Evolutionary conservation across 257 asterid species (phyloP), one percentile per base, ranked within the genome.

Genomic region (Salvia rosmarinus): DNA sequence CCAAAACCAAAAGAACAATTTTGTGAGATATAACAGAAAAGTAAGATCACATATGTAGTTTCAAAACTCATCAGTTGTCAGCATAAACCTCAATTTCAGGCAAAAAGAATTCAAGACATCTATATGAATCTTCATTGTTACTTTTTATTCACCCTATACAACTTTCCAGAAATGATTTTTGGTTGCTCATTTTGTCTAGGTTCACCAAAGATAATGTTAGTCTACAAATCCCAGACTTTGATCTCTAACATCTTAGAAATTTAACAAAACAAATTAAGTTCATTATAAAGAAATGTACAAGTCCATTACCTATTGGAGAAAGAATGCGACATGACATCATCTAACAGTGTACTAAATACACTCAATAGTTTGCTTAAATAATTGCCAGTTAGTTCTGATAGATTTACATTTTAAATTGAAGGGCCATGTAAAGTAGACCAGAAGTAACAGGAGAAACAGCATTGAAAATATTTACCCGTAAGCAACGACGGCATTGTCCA

Each of bases 401-500:
- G n/a, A 55, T 52, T 56, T 72, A 46, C n/a, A 65, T 73, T 47
- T 42, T 61, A 50, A 68, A 32, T 20, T 52, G 57, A 43, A 21
- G 56, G 74, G 58, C 30, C 76, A 51, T 64, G 57, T 43, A 34
- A 51, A 50, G 65, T 30, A 44, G 51, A 35, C 19, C 66, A 57
- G 35, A 49, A 44, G 71, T 42, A 72, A 34, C 59, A 59, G 12
- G 56, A 55, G 60, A 52, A 63, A 46, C 34, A 70, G 47, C 66
- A 58, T 66, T 54, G n/a, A 12, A 61, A 50, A 59, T 0, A 20
- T 75, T 85, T 85, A 89, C 99, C 98, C 87, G 75, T 86, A 78
- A 80, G 96, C 85, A 84, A 91, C 89, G 72, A 70, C 65, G 30
- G 96, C 85, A 82, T 83, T 80, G 60, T 80, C 82, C 44, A 59